These are phyloP conservation scores for Lablab purpureus DNA, from an alignment of 306 rosid species.

Conservation along the genomic window DNA sequence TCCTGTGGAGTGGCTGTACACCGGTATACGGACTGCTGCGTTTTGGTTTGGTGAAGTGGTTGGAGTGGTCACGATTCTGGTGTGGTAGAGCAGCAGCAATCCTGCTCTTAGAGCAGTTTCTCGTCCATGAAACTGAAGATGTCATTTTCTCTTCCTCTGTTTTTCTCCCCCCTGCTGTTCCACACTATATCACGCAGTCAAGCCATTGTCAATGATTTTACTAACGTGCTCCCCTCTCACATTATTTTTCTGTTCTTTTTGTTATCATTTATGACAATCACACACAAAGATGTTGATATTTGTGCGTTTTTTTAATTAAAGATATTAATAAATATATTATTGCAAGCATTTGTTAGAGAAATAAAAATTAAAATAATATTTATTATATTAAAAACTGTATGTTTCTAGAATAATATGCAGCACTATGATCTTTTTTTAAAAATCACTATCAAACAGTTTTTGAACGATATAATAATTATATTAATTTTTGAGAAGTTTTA, in stretches of 20 bases:
- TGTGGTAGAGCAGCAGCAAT: background rate
- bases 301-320: background rate
- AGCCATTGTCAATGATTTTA: background rate
- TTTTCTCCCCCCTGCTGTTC: background rate
- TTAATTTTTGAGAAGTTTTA: background rate
- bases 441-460: background rate
- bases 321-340: background rate
- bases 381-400: background rate
- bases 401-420: background rate
- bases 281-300: background rate
- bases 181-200: constrained; percentile 9
- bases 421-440: background rate
- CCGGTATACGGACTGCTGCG: background rate
- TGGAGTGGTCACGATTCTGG: background rate
- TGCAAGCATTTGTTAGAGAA: background rate
- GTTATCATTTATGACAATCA: background rate
- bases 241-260: background rate
- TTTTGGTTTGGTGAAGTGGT: background rate
- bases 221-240: constrained; percentile 24
- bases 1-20: background rate
- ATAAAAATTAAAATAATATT: background rate
- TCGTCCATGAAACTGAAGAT: no score
- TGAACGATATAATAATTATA: background rate
- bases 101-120: background rate
- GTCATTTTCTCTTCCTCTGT: no score